Evolutionary conservation across 1,284 basidiomycete genomes (phyloP).

Genomic region (Vanrija sp.): DNA sequence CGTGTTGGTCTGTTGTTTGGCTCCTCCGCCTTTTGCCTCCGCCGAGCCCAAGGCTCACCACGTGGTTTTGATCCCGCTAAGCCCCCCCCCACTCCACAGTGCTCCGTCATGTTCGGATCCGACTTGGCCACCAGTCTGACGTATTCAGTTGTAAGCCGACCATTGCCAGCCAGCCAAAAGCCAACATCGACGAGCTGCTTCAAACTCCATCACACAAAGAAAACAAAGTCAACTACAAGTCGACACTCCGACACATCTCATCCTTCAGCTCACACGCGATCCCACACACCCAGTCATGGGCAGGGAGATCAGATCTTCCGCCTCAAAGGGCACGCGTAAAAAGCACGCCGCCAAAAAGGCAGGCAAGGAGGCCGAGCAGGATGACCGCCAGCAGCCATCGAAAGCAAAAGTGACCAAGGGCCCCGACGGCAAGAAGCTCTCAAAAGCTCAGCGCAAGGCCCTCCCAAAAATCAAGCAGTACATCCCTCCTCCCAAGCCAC

Average conservation of each 20-base stretch:
- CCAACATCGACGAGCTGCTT: too few relatives aligned
- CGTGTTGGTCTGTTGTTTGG: too few relatives aligned
- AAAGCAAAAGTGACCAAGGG: conserved; percentile 5
- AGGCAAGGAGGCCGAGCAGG: conserved; percentile 26
- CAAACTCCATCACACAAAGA: too few relatives aligned
- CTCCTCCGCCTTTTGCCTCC: too few relatives aligned
- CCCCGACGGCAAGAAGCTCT: conserved; percentile 36
- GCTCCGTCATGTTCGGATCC: too few relatives aligned
- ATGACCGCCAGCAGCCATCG: conserved; percentile 5
- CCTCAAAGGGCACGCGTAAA: conserved; percentile 74
- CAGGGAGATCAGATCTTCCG: conserved; percentile 53
- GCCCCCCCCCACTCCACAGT: too few relatives aligned
- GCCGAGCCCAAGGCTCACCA: too few relatives aligned
- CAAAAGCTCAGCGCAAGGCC: conserved; percentile 46
- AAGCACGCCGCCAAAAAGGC: conserved; percentile 51
- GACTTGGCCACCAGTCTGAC: too few relatives aligned
- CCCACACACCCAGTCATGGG: too few relatives aligned
- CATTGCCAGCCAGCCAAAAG: background rate
- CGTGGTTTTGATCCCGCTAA: too few relatives aligned
- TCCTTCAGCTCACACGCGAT: too few relatives aligned
- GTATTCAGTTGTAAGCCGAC: background rate
- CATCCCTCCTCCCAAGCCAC: conserved; percentile 83
- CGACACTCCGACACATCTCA: background rate
- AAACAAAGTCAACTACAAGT: too few relatives aligned
- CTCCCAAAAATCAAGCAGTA: conserved; percentile 65